Evolutionary conservation across 176 grass and related monocot genomes (phyloP), one percentile per base, ranked within the genome.

Genomic region (Aegilops longissima): DNA sequence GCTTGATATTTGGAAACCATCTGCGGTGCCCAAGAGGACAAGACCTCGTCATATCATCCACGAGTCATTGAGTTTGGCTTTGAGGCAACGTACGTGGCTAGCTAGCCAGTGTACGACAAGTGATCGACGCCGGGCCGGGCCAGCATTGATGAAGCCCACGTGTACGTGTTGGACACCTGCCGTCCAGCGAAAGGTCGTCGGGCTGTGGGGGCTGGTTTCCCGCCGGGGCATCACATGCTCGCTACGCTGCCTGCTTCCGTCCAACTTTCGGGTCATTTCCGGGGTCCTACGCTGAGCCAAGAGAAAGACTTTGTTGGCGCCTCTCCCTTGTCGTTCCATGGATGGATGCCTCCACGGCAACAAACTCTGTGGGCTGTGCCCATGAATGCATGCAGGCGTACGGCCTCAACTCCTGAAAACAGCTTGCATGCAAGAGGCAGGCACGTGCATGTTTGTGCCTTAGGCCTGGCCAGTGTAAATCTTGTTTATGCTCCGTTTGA

Each of bases 121-220:
- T 42, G 23, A 64, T 81, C 3, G 66, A 51, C 33, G 16, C 5
- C 51, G 51, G 51, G 47, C 66, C 47, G 80, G 66, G 21, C 66
- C 80, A 42, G 30, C 44, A 54, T 61, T 27, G 10, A 79, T 66
- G 17, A 65, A 2, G 80, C 59, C 27, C 6, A 25, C 12, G 23
- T n/a, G 54, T 71, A 84, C 85, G 72, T 61, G 70, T 70, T 85
- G 39, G 52, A 65, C 9, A 86, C 51, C 25, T 27, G 44, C 11
- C 61, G 20, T 79, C 52, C 84, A 54, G 61, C 70, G 70, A 85
- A 39, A 78, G 82, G 82, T 87, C 80, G 86, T 85, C 82, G 86
- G 90, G 86, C 80, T 78, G 90, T 82, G 86, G 89, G 90, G 90
- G 66, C 90, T 91, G 90, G 90, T 91, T 91, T 85, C 90, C 90